Evolutionary conservation across 2,329 filamentous ascomycete species (phyloP).

Genomic region (Colletotrichum gigasporum): DNA sequence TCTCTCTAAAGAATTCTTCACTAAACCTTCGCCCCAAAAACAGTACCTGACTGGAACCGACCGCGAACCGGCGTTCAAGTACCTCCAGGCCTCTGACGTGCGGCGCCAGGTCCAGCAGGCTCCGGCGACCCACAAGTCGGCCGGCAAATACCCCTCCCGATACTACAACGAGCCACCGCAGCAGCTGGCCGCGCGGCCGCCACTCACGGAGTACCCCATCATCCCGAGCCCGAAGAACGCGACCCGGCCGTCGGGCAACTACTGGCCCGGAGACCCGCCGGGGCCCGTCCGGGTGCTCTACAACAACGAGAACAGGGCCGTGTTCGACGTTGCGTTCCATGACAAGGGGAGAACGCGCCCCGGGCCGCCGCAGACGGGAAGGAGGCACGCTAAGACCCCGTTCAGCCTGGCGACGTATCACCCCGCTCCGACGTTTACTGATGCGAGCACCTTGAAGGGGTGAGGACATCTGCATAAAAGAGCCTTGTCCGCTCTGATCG

Average conservation of each 20-base stretch:
- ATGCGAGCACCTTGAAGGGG: background rate
- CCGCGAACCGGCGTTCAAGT: background rate
- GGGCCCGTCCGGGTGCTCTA: background rate
- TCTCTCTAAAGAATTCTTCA: no score
- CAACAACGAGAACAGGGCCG: background rate
- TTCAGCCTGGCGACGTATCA: background rate
- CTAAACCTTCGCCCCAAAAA: no score
- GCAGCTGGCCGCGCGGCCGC: rapidly evolving
- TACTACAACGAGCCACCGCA: background rate
- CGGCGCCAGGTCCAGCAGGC: background rate
- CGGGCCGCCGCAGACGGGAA: background rate
- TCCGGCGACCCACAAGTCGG: background rate
- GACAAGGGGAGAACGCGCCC: background rate
- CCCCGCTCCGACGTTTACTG: background rate
- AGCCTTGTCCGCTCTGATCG: no score
- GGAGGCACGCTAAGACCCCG: no score
- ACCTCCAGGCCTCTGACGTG: background rate
- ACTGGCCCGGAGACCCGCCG: background rate
- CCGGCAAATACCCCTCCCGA: background rate
- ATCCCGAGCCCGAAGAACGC: background rate
- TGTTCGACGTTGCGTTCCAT: background rate
- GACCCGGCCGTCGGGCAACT: background rate
- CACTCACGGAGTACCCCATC: background rate
- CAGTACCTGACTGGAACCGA: background rate
- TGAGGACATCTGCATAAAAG: no score